Base-by-base conservation (phyloP, 2,329 filamentous ascomycete genomes). In the Aspergillus glaucus region DNA sequence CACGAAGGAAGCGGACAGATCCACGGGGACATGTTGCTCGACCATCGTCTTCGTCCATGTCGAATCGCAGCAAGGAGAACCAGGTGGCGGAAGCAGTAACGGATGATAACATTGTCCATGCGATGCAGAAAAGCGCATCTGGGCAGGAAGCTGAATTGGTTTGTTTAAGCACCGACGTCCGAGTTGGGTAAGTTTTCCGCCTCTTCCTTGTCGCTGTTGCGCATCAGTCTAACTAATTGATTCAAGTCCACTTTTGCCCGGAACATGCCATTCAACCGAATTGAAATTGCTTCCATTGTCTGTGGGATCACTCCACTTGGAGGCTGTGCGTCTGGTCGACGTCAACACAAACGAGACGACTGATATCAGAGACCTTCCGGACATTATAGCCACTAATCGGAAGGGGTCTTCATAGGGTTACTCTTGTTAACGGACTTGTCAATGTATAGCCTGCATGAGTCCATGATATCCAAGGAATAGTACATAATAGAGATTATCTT, bases 331-430 rank as follows among this genome's bases (percentile, higher is more conserved):
- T 19, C 67, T 83, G 8, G 66, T 81, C 15, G 80, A 83, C 64
- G 60, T 81, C 49, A 74, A 73, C 46, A 77, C 75, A 21, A 75
- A 79, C 51, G 77, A 81, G 61, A 73, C 71, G 22, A 75, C 76
- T 6, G 79, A 82, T 59, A 73, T 82, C 45, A 65, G 71, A 49
- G 77, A 82, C 54, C 62, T 83, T 45, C 80, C 80, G 3, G 77
- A 79, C 54, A 75, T 82, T 49, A 62, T 81, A 47, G 71, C 71
- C 9, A 59, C 62, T 50, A 62, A 66, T 44, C 58, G 53, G 42
- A 50, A 19, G 37, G 37, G 15, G 3, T 14, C 10, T 19, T 14
- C 37, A 14, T 40, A 21, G 44, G 12, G 15, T 39, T 12, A 12
- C 26, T 28, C 26, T 30, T 30, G 26, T 12, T 30, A 30, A 30